Base-by-base conservation (phyloP, 352 stramenopile genomes). In the Peronospora farinosa region DNA sequence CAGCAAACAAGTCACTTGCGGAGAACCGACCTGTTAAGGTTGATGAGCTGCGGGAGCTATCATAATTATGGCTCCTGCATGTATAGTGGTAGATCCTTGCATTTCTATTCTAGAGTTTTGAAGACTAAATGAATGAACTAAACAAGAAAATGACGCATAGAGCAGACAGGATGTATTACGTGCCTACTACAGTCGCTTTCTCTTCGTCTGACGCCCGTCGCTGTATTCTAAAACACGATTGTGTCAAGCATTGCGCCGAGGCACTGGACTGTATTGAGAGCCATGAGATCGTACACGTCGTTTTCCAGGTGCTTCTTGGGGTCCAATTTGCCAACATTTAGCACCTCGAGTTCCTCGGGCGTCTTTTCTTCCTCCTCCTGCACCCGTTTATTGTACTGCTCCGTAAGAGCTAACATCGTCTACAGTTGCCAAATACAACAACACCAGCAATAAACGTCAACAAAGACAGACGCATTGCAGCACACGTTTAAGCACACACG, bases 171-270 rank as follows among this genome's bases (percentile, higher is more conserved):
- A 40, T 49, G 47, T 40, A 50, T 27, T 48, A n/a, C 32, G 16
- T 37, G 16, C 49, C 47, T 41, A 32, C 63, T 45, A 31, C 59
- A 51, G 33, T 40, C 41, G 54, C 31, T 38, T 35, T 58, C 47
- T 30, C 31, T 48, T 51, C 17, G 15, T 43, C 50, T 47, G 56
- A 33, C 54, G 39, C 41, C 23, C 37, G 43, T 47, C 10, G 13
- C 23, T 32, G 39, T 15, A 59, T 66, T 51, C n/a, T 95, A 98
- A 69, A 99, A 99, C 41, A 98, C 93, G 30, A 99, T 96, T 11
- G 96, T 98, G 83, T 98, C 90, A 30, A 99, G 80, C 95, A 98
- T 99, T 7, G 93, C 96, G 15, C 95, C 96, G 38, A 99, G 78
- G 65, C 92, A 98, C 78, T 99, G 96, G 44, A 98, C 92, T 57